phyloP scores from a whole-genome alignment of 169 alveolate genomes.

The Babesia caballi region DNA sequence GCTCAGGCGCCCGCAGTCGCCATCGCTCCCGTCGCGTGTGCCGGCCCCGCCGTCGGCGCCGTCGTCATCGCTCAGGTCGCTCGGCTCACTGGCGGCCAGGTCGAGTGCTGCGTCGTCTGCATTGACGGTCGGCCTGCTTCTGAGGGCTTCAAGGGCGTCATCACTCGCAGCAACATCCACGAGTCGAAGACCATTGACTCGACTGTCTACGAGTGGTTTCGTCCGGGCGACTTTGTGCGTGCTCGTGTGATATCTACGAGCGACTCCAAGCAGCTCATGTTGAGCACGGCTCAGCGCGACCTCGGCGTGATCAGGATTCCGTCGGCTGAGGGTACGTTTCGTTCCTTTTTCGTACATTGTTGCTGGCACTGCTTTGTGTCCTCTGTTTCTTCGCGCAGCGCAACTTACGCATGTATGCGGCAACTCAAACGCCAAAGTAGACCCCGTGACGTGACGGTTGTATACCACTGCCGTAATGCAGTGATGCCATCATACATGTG shows the following conservation, averaged over 20 bases:
- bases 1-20: background rate
- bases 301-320: slow-evolving; percentile 47
- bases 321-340: slow-evolving; percentile 8
- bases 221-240: slow-evolving; percentile 56
- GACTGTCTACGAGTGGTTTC: slow-evolving; percentile 51
- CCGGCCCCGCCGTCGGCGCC: slow-evolving; percentile 55
- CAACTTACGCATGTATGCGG: too few species aligned
- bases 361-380: background rate
- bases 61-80: slow-evolving; percentile 51
- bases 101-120: slow-evolving; percentile 49
- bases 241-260: slow-evolving; percentile 52
- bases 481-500: too few species aligned
- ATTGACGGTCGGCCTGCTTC: slow-evolving; percentile 8
- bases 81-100: slow-evolving; percentile 22
- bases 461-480: too few species aligned
- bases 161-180: slow-evolving; percentile 33
- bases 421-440: too few species aligned
- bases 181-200: slow-evolving; percentile 57
- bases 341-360: background rate
- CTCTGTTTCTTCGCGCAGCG: too few species aligned
- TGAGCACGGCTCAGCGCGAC: slow-evolving; percentile 37
- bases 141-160: slow-evolving; percentile 44
- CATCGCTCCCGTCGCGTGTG: background rate
- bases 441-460: too few species aligned
- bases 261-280: slow-evolving; percentile 43